Evolutionary conservation across 495 filamentous ascomycete genomes (phyloP).

Genomic region (Cetradonia linearis): DNA sequence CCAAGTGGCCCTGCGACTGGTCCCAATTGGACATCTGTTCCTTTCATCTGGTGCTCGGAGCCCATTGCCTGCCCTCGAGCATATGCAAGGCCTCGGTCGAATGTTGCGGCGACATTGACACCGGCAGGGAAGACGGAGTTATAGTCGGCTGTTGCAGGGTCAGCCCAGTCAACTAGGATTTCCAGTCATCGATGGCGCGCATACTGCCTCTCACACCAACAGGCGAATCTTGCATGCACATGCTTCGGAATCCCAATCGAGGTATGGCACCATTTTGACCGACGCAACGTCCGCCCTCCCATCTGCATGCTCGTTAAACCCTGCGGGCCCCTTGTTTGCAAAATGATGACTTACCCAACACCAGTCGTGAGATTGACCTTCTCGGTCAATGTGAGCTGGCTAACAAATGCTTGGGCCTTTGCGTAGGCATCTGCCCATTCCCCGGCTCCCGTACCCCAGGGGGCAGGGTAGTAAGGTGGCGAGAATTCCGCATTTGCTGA

Average conservation of each 20-base stretch:
- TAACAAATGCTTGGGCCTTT: conserved; percentile 70
- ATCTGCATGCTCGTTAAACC: conserved; percentile 36
- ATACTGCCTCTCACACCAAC: conserved; percentile 67
- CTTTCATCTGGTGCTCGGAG: conserved; percentile 68
- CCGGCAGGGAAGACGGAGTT: conserved; percentile 74
- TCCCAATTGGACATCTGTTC: conserved; percentile 75
- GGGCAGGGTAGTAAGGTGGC: conserved; percentile 74
- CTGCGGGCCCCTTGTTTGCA: not conserved
- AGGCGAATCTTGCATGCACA: conserved; percentile 88
- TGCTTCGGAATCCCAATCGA: conserved; percentile 62
- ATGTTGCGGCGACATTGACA: conserved; percentile 74
- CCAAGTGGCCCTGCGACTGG: conserved; percentile 85
- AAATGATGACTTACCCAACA: conserved; percentile 43
- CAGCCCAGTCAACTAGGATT: not conserved
- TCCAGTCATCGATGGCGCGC: conserved; percentile 15
- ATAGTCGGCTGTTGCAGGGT: conserved; percentile 48
- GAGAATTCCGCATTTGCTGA: conserved; percentile 23
- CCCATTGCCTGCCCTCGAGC: conserved; percentile 71
- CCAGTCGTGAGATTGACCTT: conserved; percentile 95
- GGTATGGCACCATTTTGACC: conserved; percentile 55
- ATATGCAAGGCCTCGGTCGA: conserved; percentile 62
- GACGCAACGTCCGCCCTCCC: conserved; percentile 68
- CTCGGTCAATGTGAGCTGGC: conserved; percentile 76
- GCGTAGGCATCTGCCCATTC: conserved; percentile 74
- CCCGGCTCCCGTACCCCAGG: conserved; percentile 58